Base-by-base conservation (phyloP, 805 yeast species). In the Kuraishia piskuri region DNA sequence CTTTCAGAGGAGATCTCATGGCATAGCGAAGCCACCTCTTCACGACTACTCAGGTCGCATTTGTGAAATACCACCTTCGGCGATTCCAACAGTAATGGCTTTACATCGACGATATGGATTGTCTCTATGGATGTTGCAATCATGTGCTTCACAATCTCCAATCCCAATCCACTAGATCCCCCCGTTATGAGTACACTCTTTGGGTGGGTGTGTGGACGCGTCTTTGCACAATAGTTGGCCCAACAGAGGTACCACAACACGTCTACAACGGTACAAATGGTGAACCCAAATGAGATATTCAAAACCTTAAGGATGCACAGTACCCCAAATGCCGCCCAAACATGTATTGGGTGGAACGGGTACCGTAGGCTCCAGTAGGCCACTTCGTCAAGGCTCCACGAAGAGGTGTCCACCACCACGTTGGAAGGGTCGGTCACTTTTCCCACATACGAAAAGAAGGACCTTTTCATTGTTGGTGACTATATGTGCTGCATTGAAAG, bases 161-260 rank as follows among this genome's bases (percentile, higher is more conserved):
- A 57, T 0, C 85, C 85, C n/a, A 80, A 62, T 0, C 85, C 84
- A 31, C 63, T 58, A 17, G 77, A 66, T 0, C 83, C 84, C 0
- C 85, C 85, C 0, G 83, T 78, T 5, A 78, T 64, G 23, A 78
- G 49, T 1, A 76, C 74, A 23, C 62, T 60, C 6, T 52, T 50
- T 21, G 10, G 21, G 19, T 45, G 8, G 14, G 47, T 21, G 19
- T 22, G 5, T 3, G 21, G 22, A 19, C 4, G 9, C 22, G 19
- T 19, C 22, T 45, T 45, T 12, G 14, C 47, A 45, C 49, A 7
- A 26, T 31, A 31, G 37, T 40, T 22, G 14, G 10, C 4, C 22
- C 22, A 45, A 20, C 47, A 22, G 23, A 45, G 23, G 19, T 20
- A 21, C 47, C 47, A 45, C 10, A 20, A 19, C 47, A 12, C 14